Conservation (phyloP, 495 filamentous ascomycete genomes). For the Mytilinidion resinicola region DNA sequence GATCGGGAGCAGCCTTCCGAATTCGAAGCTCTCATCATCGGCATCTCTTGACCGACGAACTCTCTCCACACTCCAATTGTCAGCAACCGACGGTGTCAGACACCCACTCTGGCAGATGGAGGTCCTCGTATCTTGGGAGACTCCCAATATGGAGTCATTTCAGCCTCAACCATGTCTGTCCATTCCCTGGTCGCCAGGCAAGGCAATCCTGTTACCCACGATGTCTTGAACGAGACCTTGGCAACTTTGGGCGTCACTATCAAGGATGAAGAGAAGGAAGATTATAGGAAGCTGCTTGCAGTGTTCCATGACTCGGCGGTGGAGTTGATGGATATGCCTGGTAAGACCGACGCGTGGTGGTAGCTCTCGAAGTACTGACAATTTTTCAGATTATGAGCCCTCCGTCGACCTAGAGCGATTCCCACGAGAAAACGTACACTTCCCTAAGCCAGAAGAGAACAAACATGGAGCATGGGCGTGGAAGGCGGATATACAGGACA, state of each 20-base stretch:
- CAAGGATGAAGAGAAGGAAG: conserved; percentile 31
- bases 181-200: conserved; percentile 8
- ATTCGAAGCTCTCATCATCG: too few species aligned
- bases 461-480: conserved; percentile 32
- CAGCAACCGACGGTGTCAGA: too few species aligned
- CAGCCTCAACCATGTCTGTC: conserved; percentile 14
- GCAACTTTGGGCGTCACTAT: conserved; percentile 18
- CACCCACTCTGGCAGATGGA: too few species aligned
- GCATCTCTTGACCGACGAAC: too few species aligned
- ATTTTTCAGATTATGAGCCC: conserved; percentile 17
- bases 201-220: conserved; percentile 22
- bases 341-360: too few species aligned
- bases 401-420: conserved; percentile 21
- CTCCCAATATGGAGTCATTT: neutral
- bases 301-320: conserved; percentile 31
- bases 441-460: conserved; percentile 11
- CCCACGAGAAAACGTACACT: conserved; percentile 25
- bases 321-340: conserved; percentile 28
- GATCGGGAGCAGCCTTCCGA: too few species aligned
- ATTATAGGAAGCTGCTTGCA: conserved; percentile 31
- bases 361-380: too few species aligned
- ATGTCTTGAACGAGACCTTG: conserved; percentile 23
- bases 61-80: too few species aligned
- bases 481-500: conserved; percentile 27
- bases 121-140: too few species aligned